A percentile compares a stretch with the other conserved stretches of the same genome.
Evolutionary conservation across 306 rosid genomes (phyloP).

Genomic region (Dryas drummondii): DNA sequence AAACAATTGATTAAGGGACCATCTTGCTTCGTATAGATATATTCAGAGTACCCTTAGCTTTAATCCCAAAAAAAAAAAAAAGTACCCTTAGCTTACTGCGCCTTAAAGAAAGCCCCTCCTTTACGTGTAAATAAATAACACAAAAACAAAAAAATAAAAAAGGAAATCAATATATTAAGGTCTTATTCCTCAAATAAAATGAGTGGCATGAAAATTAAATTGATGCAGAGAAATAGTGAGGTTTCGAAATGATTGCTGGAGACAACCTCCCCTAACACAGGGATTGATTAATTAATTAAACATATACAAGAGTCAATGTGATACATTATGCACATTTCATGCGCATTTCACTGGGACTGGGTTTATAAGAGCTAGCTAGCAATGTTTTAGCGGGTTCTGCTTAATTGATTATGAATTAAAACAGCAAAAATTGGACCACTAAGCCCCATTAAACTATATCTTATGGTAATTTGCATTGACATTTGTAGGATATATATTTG

Average conservation of each 20-base stretch:
- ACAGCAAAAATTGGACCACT: neutral
- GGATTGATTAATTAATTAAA: slow-evolving; percentile 25
- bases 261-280: slow-evolving; percentile 29
- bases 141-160: no score
- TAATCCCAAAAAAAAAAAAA: no score
- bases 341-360: neutral
- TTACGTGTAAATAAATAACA: slow-evolving; percentile 1
- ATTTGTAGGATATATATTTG: neutral
- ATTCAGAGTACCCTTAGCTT: neutral
- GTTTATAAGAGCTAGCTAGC: slow-evolving; percentile 1
- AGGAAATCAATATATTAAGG: neutral
- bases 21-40: neutral
- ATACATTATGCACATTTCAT: neutral
- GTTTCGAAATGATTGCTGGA: neutral
- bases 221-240: neutral
- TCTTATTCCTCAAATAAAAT: neutral
- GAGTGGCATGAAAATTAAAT: neutral
- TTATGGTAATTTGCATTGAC: neutral
- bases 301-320: slow-evolving; percentile 11
- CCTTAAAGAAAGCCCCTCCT: slow-evolving; percentile 10
- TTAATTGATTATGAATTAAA: neutral
- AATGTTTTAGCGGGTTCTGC: neutral
- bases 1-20: neutral
- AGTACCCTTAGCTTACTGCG: no score
- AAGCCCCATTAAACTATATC: neutral